Evolutionary conservation across 2,329 filamentous ascomycete species (phyloP), one percentile per base, ranked within the genome.

Genomic region (Dactylonectria macrodidyma): DNA sequence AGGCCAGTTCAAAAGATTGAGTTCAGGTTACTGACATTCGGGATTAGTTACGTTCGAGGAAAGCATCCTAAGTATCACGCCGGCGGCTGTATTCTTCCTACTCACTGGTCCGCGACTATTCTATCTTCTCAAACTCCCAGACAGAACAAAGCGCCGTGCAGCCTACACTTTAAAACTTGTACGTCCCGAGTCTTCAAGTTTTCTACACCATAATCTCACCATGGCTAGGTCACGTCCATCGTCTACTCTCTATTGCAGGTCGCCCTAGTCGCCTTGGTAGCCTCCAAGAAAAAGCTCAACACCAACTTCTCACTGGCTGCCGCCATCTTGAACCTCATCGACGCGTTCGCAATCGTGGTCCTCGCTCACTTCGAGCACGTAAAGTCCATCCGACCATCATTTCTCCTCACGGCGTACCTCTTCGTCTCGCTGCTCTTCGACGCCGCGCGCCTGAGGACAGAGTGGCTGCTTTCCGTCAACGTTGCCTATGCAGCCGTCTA

Each of bases 331-430:
- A 75, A 74, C 38, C 72, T 80, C 41, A 19, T 78, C 3, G 70
- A 75, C 19, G 71, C 78, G 1, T 71, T 73, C 38, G 70, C 67
- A 9, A 78, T 80, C 11, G 69, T 77, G n/a, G 30, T 78, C 0
- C 38, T 80, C 3, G 73, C 75, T 11, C 76, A 80, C 9, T 58
- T 73, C 7, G 78, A 81, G 10, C 79, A 80, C 19, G 71, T 80
- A 41, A 79, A 80, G 51, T 79, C 79, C 1, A 72, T 81, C 12
- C 71, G 79, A 0, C 79, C 79, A 0, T 80, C 79, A 0, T 77
- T 79, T 33, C 68, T 79, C 1, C 71, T 81, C 2, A 75, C 76
- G 0, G 65, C 69, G 0, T 80, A 79, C 51, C 67, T 81, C 0
- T 72, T 78, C n/a, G 63, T 75, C 0, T 77, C 79, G 0, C 63